Percentiles rank a stretch among this genome's conserved stretches.
Evolutionary conservation across 106 monocot genomes (phyloP).

Genomic region (Allium fistulosum): DNA sequence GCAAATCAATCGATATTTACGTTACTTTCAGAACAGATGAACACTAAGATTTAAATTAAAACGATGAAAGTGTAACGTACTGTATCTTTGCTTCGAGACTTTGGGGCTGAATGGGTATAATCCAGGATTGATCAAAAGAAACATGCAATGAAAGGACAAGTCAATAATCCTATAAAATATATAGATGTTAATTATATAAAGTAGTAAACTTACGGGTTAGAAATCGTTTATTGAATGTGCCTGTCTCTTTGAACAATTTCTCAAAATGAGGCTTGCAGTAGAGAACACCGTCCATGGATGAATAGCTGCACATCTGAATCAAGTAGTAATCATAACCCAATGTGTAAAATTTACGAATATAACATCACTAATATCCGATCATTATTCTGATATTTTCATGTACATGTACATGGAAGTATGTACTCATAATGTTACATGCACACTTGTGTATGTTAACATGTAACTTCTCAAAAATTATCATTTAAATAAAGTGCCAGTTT

Average conservation of each 20-base stretch:
- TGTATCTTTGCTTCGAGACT: constrained; percentile 5
- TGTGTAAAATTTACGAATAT: not conserved
- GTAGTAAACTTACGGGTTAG: constrained; percentile 28
- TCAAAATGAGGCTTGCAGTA: constrained; percentile 87
- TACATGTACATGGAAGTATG: not conserved
- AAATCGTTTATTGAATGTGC: constrained; percentile 64
- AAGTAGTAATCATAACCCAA: not conserved
- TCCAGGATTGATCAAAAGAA: not conserved
- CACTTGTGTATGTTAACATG: not conserved
- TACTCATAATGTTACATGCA: not conserved
- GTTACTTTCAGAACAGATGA: too few relatives aligned
- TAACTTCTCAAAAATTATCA: not conserved
- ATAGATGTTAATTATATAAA: not conserved
- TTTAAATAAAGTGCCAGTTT: too few relatives aligned
- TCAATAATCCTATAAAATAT: not conserved
- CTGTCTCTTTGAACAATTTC: constrained; percentile 85
- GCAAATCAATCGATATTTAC: not conserved
- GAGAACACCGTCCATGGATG: constrained; percentile 78
- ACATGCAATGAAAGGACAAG: not conserved
- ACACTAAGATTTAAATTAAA: too few relatives aligned
- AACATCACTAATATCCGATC: not conserved
- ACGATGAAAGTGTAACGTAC: not conserved
- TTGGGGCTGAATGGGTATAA: not conserved
- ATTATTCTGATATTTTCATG: not conserved
- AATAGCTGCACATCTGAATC: constrained; percentile 63